phyloP scores from a whole-genome alignment of 139 green algal genomes.

The Closterium sp. region DNA sequence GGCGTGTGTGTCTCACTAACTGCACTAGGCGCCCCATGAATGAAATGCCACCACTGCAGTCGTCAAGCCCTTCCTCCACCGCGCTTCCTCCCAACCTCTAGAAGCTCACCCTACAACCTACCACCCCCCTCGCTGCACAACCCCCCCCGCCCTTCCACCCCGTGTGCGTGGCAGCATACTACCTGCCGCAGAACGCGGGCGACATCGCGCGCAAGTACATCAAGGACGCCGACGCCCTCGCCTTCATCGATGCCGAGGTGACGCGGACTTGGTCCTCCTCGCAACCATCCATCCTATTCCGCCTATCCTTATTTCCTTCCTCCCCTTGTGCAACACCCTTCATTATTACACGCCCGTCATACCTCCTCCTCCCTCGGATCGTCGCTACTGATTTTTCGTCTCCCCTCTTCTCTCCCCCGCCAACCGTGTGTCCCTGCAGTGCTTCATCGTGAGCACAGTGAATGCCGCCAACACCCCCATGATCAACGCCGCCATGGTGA shows the following conservation, averaged over 20 bases:
- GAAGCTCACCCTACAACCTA: background rate
- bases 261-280: too few species aligned
- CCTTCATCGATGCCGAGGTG: slow-evolving; percentile 92
- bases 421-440: slow-evolving; percentile 56
- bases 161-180: slow-evolving; percentile 53
- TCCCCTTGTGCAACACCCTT: too few species aligned
- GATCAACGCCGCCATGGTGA: slow-evolving; percentile 92
- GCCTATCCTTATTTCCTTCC: background rate
- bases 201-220: slow-evolving; percentile 83
- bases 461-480: slow-evolving; percentile 83
- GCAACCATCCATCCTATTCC: background rate
- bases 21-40: too few species aligned
- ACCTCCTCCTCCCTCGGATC: too few species aligned
- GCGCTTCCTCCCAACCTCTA: background rate
- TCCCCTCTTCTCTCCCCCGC: too few species aligned
- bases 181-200: slow-evolving; percentile 79
- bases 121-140: background rate
- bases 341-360: too few species aligned
- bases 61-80: background rate
- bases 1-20: too few species aligned
- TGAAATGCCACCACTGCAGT: background rate
- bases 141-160: background rate
- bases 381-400: too few species aligned
- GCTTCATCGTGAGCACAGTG: slow-evolving; percentile 93
- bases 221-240: slow-evolving; percentile 84